Base-by-base conservation (phyloP, 2,329 filamentous ascomycete genomes). In the Phaeoacremonium minimum region DNA sequence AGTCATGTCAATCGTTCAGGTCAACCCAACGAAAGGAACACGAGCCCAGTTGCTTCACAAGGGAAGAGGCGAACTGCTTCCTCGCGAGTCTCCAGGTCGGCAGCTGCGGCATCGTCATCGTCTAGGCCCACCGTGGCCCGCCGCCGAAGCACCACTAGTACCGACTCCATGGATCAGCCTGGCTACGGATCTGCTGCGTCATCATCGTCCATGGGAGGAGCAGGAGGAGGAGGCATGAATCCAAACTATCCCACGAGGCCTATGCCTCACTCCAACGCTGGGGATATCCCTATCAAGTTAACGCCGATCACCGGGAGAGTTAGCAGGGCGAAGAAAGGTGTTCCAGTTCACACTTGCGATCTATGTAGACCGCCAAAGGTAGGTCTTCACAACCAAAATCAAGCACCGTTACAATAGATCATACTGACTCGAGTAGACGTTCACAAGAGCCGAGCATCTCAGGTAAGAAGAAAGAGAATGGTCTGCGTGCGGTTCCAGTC, bases 361-460 rank as follows among this genome's bases (percentile, higher is more conserved):
- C 56, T 62, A 36, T 77, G 73, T 46, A 64, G 58, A 41, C 69
- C 70, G 15, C 56, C 66, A 14, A 77, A 76, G 65, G 72, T 75
- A 57, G 39, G 50, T 12, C 30, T 36, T 26, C 28, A 8, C 6
- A 16, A 15, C 15, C 9, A 35, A 15, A 12, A 22, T 13, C 17
- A 17, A 4, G 15, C 8, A 15, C 15, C 4, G 14, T 7, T 15
- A 14, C n/a, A n/a, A 9, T 26, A 18, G 9, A 15, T 40, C 26
- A 26, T 43, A 41, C 49, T 56, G 18, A 58, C 40, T 30, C 40
- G 12, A 35, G 20, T 28, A 80, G 77, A 80, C 73, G 3, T 81
- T 81, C 43, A 80, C 76, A 11, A 64, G 77, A 49, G 77, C 77
- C 18, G 77, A 81, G 49, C 77, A 81, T 56, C 57, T 81, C 29